Evolutionary conservation across 2,329 filamentous ascomycete species (phyloP), one percentile per base, ranked within the genome.

Genomic region (Claviceps citrina): DNA sequence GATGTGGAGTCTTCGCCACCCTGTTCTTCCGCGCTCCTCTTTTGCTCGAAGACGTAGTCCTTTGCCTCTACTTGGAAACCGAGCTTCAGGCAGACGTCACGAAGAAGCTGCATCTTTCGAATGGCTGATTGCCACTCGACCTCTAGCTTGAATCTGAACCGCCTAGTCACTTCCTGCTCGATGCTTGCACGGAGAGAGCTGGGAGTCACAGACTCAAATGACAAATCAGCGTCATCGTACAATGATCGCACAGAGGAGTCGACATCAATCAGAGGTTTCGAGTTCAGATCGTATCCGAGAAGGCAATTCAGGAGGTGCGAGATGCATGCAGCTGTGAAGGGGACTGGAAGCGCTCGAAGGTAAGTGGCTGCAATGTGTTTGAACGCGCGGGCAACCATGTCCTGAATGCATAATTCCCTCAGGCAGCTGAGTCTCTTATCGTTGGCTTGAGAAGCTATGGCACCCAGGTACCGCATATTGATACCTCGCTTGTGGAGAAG

Each of bases 401-500:
- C 91, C 56, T 94, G 89, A 31, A 84, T 62, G 45, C 81, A 74
- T 28, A 98, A 73, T 42, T 78, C 74, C 47, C 75, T 78, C 51
- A 98, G 68, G 45, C 86, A 86, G 50, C 78, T 68, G 19, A 96
- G 70, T 45, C 84, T 79, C 40, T 75, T 70, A 41, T 80, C 80
- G 48, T 74, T 73, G 50, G 81, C 76, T 38, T 83, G 69, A 43
- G 73, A 67, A 10, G 84, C 81, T 46, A 98, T 63, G 60, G 78
- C 81, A 48, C 91, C 91, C n/a, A 96, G 71, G 59, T 98, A 98
- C 54, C 93, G 77, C 46, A 96, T 73, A 65, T 98, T 98, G 66
- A 98, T 87, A 63, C 91, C 91, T 31, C 89, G 84, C 70, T 94
- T 94, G 68, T 98, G 91, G 55, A 98, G 70, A 38, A 95, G 73